These are phyloP conservation scores for Stentor coeruleus DNA, from an alignment of 73 alveolate species.

Conservation along the genomic window DNA sequence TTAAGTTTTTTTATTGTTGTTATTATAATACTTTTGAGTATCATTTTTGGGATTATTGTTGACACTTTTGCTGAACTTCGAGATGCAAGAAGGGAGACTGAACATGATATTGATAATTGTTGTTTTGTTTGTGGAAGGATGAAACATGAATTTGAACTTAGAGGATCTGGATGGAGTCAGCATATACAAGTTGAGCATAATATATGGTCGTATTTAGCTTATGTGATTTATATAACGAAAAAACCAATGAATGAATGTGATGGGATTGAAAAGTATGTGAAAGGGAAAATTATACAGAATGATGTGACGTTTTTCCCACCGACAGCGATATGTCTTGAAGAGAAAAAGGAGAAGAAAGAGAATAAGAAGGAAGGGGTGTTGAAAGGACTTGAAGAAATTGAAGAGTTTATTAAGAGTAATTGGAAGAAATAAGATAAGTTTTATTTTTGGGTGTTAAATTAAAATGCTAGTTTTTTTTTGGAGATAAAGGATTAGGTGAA, in stretches of 20 bases:
- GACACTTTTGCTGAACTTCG: conserved; percentile 91
- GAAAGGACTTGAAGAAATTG: neutral
- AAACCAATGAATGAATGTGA: conserved; percentile 53
- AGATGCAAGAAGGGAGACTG: conserved; percentile 61
- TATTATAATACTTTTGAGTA: conserved; percentile 69
- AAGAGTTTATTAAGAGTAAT: neutral
- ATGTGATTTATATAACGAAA: conserved; percentile 36
- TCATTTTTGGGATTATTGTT: conserved; percentile 82
- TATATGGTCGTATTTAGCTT: conserved; percentile 39
- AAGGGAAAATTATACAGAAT: conserved; percentile 38
- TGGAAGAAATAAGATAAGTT: too few species aligned
- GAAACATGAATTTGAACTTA: conserved; percentile 33
- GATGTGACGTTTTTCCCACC: conserved; percentile 55
- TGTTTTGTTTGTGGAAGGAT: conserved; percentile 86
- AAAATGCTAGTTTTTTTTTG: too few species aligned
- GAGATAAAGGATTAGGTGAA: too few species aligned
- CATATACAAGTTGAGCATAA: conserved; percentile 48
- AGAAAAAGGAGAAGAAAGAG: neutral
- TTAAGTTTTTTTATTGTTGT: conserved; percentile 79
- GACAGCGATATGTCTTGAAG: conserved; percentile 21
- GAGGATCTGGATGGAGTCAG: conserved; percentile 45
- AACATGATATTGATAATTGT: conserved; percentile 66
- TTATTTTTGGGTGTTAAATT: too few species aligned
- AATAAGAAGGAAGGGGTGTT: neutral
- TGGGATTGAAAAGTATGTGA: conserved; percentile 63